Base-by-base conservation (phyloP, 495 filamentous ascomycete genomes). In the Xylaria flabelliformis region DNA sequence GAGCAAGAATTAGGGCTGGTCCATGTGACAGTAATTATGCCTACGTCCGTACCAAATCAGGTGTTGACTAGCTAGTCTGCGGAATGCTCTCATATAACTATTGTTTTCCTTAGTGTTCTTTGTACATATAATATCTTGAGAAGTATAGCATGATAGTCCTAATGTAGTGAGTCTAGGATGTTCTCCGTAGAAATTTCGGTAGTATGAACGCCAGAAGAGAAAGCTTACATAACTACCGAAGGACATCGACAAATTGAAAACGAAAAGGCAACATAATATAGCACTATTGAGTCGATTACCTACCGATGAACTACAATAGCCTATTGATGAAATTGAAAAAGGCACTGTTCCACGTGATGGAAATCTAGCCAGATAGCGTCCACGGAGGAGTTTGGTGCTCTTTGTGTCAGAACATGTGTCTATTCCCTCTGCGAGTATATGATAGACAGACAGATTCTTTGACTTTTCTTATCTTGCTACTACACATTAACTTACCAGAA, bases 1-100 rank as follows among this genome's bases (percentile, higher is more conserved):
- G 87, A 89, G 69, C 87, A 89, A 77, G 87, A 89, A 63, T 77
- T n/a, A n/a, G n/a, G n/a, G n/a, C n/a, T n/a, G n/a, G n/a, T n/a
- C n/a, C n/a, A n/a, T n/a, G n/a, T n/a, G n/a, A n/a, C n/a, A 29
- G 26, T 7, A 21, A 50, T 21, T 9, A 50, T 50, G 7, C n/a
- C 19, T 50, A 9, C 8, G n/a, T 21, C 7, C 19, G 8, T 21
- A 8, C 48, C 48, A 19, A 46, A 50, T 50, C 19, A 5, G 19
- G 2, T 19, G 7, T 50, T 21, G 1, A 21, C n/a, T 21, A 21
- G 7, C 10, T 21, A 1, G 7, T 50, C n/a, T 19, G 7, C 2
- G 19, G 4, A 21, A 6, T 21, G 19, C 19, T 50, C 6, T 10
- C n/a, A 8, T 50, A 21, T 6, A 2, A 50, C 48, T 50, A 13